phyloP scores from a whole-genome alignment of 1,284 basidiomycete genomes.

The Boletus mariae region DNA sequence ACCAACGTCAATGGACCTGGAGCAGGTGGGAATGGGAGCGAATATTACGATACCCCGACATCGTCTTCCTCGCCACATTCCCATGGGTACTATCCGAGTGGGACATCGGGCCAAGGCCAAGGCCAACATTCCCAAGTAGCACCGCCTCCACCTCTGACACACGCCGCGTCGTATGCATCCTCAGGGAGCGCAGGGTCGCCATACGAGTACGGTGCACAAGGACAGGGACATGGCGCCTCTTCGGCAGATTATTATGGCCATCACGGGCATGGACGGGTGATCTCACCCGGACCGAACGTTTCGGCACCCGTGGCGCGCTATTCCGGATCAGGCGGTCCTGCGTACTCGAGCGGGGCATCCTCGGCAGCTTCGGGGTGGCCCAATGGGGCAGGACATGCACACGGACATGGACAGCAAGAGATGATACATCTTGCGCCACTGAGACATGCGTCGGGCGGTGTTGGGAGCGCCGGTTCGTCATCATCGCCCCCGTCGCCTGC shows the following conservation, averaged over 20 bases:
- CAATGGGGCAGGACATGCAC: slow-evolving; percentile 13
- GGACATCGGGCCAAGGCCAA: slow-evolving; percentile 16
- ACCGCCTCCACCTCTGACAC: slow-evolving; percentile 15
- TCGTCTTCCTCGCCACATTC: slow-evolving; percentile 23
- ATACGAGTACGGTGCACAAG: slow-evolving; percentile 26
- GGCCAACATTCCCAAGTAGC: slow-evolving; percentile 21
- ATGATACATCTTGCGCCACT: slow-evolving; percentile 59
- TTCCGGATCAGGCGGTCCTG: slow-evolving; percentile 2
- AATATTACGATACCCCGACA: slow-evolving; percentile 28
- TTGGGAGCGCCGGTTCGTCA: slow-evolving; percentile 15
- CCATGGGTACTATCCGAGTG: slow-evolving; percentile 24
- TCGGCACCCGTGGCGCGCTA: slow-evolving; percentile 20
- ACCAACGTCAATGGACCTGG: slow-evolving; percentile 11
- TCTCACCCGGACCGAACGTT: slow-evolving; percentile 22
- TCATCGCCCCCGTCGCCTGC: slow-evolving; percentile 30
- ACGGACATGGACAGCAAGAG: slow-evolving; percentile 31
- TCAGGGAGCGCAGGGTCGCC: slow-evolving; percentile 25
- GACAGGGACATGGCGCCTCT: slow-evolving; percentile 16
- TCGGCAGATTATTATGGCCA: slow-evolving; percentile 26
- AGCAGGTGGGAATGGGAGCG: slow-evolving; percentile 5
- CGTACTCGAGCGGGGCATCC: slow-evolving; percentile 12
- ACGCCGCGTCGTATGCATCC: slow-evolving; percentile 21
- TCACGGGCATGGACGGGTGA: slow-evolving; percentile 17
- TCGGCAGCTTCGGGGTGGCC: slow-evolving; percentile 16
- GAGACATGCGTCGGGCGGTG: slow-evolving; percentile 21